Evolutionary conservation across 2,329 filamentous ascomycete genomes (phyloP), one percentile per base, ranked within the genome.

Genomic region (Aspergillus pseudoterreus): DNA sequence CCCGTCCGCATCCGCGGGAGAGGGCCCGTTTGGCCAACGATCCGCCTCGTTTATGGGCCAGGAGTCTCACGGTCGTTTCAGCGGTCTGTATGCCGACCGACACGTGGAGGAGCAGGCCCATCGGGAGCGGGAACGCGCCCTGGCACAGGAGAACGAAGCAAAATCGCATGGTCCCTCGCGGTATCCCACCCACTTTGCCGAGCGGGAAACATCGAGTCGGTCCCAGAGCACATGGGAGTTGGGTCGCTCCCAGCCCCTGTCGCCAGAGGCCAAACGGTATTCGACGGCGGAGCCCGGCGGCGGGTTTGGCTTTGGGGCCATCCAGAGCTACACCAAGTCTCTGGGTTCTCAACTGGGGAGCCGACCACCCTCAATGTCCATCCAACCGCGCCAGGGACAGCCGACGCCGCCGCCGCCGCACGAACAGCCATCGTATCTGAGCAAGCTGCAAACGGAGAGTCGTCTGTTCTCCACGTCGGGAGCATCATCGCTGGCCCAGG

Each of bases 261-360:
- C 71, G 4, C 71, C 71, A 1, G 71, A 74, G 51, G 55, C 57
- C 3, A 68, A 69, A 48, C 70, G 70, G 9, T 68, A 70, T 38
- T 59, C 63, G 5, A 58, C 62, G 3, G 57, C 63, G 5, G 71
- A 73, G 33, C 42, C 65, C 4, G 58, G 56, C 4, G 52, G 70
- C 0, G 60, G 55, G 2, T 73, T 71, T 57, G 71, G 70, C 0
- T 73, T 72, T 47, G 70, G 71, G 11, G 66, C 69, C 24, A 68
- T 73, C 49, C 71, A 73, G 49, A 71, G 63, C 52, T 73, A 74
- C 55, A 69, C 69, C 9, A 74, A 74, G 50, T 69, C 71, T 8
- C 53, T 73, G 8, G 71, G 71, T 2, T 72, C 71, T 6, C 71
- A 74, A 51, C 53, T 69, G 9, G 64, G 64, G 32, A 64, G 66